Base-by-base conservation (phyloP, 179 eudicot genomes). In the Drosera spatulata region DNA sequence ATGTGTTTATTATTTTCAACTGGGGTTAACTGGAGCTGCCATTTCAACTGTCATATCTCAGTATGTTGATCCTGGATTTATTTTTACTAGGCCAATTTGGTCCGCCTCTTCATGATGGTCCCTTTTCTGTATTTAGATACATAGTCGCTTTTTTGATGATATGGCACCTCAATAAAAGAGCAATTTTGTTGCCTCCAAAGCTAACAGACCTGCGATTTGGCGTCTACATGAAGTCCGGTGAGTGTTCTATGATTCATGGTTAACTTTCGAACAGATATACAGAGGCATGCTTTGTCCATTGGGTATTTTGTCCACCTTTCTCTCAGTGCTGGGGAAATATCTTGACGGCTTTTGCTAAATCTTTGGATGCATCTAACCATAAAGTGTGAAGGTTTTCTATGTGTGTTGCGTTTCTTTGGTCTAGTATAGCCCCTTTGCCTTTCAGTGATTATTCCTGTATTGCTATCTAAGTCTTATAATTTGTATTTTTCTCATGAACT, bases 11-110 rank as follows among this genome's bases (percentile, higher is more conserved):
- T 66, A 62, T 42, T 73, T 73, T 67, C 75, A 74, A 60, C 70
- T 85, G 78, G 96, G 98, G 62, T 84, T 84, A 62, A 62, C 74
- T 67, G 98, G 98, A 77, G 98, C 98, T 53, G 98, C 98, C 56
- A 78, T 82, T 68, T 76, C 96, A 60, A 82, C 95, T 40, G 91
- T 88, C 62, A 53, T 82, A 14, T 91, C 98, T 63, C 98, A 91
- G 96, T 91, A 79, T 65, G 98, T 76, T 41, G 37, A 44, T 42
- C 4, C 51, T 71, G 53, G 13, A 15, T 56, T 68, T 14, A 38
- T 15, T 55, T 12, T 58, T 45, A 58, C 51, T 47, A 37, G 3
- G 48, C 8, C 12, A 22, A 51, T 49, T 55, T 49, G 22, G 7
- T 54, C 33, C 55, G 42, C 41, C 39, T 7, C 10, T 33, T 66